These are phyloP conservation scores for Macrocystidia cucumis DNA, from an alignment of 1,284 basidiomycete genomes.

Conservation along the genomic window DNA sequence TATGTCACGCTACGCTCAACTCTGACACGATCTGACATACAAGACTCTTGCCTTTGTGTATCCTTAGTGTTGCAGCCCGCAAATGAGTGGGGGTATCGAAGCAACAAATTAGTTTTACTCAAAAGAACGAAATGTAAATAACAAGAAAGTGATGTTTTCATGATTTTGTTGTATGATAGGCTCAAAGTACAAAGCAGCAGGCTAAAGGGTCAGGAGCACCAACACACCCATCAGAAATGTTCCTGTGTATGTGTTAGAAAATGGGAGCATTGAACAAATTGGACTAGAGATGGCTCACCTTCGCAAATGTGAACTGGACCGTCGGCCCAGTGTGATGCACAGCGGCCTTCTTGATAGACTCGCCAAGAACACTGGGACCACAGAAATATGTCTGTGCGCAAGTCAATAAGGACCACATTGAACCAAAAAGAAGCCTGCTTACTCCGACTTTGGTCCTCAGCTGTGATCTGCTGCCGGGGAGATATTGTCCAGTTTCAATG, in stretches of 20 bases:
- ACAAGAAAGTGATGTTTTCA: no score
- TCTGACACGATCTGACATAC: no score
- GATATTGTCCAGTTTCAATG: slow-evolving; percentile 73
- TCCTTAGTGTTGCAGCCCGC: no score
- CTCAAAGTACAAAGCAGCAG: no score
- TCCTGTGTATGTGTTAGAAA: slow-evolving; percentile 31
- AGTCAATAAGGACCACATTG: slow-evolving; percentile 2
- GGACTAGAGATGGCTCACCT: slow-evolving; percentile 32
- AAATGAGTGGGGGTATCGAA: no score
- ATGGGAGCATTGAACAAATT: slow-evolving; percentile 7
- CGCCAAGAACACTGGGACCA: slow-evolving; percentile 67
- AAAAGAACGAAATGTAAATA: no score
- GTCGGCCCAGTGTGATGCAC: slow-evolving; percentile 41
- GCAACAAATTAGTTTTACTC: no score
- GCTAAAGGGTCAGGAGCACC: no score
- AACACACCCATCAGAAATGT: slow-evolving; percentile 43
- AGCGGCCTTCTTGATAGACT: slow-evolving; percentile 66
- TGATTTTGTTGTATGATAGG: no score
- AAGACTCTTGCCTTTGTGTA: no score
- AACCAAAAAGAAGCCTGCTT: slow-evolving; percentile 20
- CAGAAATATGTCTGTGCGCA: slow-evolving; percentile 74
- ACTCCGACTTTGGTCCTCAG: slow-evolving; percentile 78
- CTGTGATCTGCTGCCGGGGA: slow-evolving; percentile 69
- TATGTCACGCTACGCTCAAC: no score
- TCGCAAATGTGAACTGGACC: slow-evolving; percentile 76